phyloP scores from a whole-genome alignment of 2,329 filamentous ascomycete genomes.

The Knufia petricola region DNA sequence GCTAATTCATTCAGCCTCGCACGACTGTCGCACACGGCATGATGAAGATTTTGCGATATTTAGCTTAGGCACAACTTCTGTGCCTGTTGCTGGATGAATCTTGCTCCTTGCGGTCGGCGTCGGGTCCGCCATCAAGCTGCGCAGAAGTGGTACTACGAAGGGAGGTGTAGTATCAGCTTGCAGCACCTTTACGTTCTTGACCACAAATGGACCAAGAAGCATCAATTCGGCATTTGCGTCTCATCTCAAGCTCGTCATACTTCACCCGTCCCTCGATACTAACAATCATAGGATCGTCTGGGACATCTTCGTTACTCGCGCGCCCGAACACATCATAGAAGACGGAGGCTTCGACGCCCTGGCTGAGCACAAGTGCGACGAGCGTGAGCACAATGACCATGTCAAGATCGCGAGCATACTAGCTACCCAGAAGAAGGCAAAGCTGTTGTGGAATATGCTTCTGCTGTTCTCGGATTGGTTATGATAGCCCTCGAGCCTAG shows the following conservation, averaged over 20 bases:
- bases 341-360: background rate
- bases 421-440: slow-evolving; percentile 1
- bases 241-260: slow-evolving; percentile 23
- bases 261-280: slow-evolving; percentile 21
- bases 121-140: too few species aligned
- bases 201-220: slow-evolving; percentile 24
- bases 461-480: background rate
- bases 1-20: too few species aligned
- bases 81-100: too few species aligned
- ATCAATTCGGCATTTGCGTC: slow-evolving; percentile 26
- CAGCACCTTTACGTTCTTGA: slow-evolving; percentile 25
- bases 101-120: too few species aligned
- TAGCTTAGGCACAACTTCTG: too few species aligned
- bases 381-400: slow-evolving; percentile 36
- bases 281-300: slow-evolving; percentile 2
- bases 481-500: background rate
- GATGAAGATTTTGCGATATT: too few species aligned
- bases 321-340: background rate
- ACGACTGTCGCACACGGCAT: too few species aligned
- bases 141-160: too few species aligned
- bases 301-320: slow-evolving; percentile 4
- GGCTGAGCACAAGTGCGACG: slow-evolving; percentile 11
- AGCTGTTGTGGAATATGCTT: background rate
- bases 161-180: too few species aligned
- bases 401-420: slow-evolving; percentile 31